phyloP scores from a whole-genome alignment of 257 asterid genomes.

The Lycium ferocissimum region DNA sequence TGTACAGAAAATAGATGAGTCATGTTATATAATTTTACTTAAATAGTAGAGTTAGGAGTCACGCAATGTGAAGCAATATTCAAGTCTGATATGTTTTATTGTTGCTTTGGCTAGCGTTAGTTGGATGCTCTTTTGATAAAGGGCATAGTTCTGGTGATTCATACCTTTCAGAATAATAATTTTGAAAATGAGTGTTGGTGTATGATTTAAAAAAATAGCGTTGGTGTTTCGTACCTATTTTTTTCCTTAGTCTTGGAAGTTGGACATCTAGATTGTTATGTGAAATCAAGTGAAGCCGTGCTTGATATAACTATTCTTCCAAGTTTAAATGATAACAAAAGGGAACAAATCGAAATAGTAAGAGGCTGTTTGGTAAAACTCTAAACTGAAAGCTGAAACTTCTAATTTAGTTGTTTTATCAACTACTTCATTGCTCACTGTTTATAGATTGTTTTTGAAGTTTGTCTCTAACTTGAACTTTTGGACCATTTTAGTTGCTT shows the following conservation, averaged over 20 bases:
- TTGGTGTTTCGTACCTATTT: neutral
- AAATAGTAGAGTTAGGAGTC: constrained; percentile 16
- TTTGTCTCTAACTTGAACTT: neutral
- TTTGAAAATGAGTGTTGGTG: neutral
- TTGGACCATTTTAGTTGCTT: constrained; percentile 20
- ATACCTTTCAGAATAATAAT: neutral
- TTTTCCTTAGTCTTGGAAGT: neutral
- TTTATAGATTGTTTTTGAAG: neutral
- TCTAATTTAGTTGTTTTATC: constrained; percentile 1
- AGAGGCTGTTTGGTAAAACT: neutral
- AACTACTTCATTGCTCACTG: neutral
- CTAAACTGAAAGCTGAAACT: constrained; percentile 1
- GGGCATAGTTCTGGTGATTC: neutral
- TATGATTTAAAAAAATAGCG: too few species aligned
- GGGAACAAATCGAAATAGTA: neutral
- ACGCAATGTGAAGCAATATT: neutral
- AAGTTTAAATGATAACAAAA: too few species aligned
- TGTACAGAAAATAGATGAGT: neutral
- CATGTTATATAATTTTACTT: neutral
- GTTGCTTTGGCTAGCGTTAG: neutral
- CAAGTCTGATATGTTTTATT: neutral
- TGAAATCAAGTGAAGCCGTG: neutral
- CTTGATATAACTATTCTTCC: neutral
- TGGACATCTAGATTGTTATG: neutral
- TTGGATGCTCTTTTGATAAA: neutral